These are phyloP conservation scores for Clausena lansium DNA, from an alignment of 345 rosid genomes.

Conservation along the genomic window DNA sequence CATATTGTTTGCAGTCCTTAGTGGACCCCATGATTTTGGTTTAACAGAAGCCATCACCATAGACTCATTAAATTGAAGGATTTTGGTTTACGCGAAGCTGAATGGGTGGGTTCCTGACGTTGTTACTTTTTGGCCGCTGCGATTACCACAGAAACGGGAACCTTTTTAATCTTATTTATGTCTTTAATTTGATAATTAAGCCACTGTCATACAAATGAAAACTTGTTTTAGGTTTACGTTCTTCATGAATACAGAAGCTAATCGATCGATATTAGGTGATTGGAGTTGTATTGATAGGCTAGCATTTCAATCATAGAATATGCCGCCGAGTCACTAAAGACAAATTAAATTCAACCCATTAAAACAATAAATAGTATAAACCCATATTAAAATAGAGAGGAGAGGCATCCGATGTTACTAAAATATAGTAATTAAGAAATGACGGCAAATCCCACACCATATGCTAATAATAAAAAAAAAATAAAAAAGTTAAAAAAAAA, in stretches of 20 bases:
- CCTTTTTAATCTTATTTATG: not conserved
- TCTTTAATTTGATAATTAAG: not conserved
- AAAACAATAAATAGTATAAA: not conserved
- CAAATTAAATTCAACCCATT: not conserved
- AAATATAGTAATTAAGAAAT: not conserved
- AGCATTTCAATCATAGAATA: not conserved
- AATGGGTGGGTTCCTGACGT: not conserved
- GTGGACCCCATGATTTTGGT: too few species aligned
- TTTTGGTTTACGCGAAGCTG: too few species aligned
- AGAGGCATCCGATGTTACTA: not conserved
- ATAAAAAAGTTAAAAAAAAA: not conserved
- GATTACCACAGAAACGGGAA: not conserved
- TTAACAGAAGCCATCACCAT: too few species aligned
- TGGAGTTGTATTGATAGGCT: not conserved
- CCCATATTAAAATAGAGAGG: too few species aligned
- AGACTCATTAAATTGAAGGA: too few species aligned
- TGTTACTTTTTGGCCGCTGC: not conserved
- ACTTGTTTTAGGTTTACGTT: not conserved
- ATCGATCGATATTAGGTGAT: not conserved
- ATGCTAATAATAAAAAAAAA: not conserved
- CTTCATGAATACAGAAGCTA: too few species aligned
- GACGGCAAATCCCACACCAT: constrained; percentile 12
- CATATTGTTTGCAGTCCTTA: too few species aligned
- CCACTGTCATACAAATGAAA: not conserved
- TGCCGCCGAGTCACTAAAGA: too few species aligned